These are phyloP conservation scores for Mimosa pudica DNA, from an alignment of 306 rosid genomes.

Conservation along the genomic window DNA sequence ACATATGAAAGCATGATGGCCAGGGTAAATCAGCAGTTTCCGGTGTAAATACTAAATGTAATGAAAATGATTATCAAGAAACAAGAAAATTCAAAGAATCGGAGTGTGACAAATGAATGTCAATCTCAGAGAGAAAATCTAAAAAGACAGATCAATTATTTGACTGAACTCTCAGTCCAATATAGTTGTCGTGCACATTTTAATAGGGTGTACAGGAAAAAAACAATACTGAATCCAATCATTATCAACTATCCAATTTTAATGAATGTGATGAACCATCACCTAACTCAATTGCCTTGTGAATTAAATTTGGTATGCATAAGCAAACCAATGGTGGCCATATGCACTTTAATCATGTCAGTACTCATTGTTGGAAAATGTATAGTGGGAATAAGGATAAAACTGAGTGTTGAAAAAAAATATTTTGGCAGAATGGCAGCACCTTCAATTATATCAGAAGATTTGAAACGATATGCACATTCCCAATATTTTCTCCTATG, in stretches of 20 bases:
- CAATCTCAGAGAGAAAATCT: slow-evolving; percentile 14
- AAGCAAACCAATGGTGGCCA: not conserved
- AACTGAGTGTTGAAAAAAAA: no score
- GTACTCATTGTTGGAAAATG: no score
- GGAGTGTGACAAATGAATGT: slow-evolving; percentile 8
- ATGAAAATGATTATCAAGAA: slow-evolving; percentile 9
- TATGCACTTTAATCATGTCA: no score
- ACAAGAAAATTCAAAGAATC: not conserved
- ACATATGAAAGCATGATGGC: slow-evolving; percentile 30
- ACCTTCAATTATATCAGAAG: no score
- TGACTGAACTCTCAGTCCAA: not conserved
- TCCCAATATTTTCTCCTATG: no score
- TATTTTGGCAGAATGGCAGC: no score
- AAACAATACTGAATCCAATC: not conserved
- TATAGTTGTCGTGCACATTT: not conserved
- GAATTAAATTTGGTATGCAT: slow-evolving; percentile 10
- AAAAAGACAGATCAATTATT: not conserved
- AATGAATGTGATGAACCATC: slow-evolving; percentile 7
- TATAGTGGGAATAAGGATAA: no score
- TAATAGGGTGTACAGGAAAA: not conserved
- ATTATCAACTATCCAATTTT: slow-evolving; percentile 12
- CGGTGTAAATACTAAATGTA: slow-evolving; percentile 7
- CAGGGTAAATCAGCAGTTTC: slow-evolving; percentile 30
- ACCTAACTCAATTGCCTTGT: slow-evolving; percentile 13
- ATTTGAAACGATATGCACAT: no score